phyloP scores from a whole-genome alignment of 768 basidiomycete genomes.

The Mycena pura region DNA sequence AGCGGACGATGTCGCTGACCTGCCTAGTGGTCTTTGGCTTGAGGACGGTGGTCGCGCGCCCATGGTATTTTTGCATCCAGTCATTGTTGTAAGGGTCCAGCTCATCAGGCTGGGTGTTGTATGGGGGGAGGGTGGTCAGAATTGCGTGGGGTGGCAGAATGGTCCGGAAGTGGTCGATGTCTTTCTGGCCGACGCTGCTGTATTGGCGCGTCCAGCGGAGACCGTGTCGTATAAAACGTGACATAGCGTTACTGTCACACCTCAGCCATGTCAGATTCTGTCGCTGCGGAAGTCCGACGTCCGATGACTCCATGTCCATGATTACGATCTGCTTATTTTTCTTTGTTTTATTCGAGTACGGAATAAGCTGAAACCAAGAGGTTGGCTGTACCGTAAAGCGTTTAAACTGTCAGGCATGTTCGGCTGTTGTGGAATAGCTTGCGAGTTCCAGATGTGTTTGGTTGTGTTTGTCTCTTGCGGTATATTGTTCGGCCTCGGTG shows the following conservation, averaged over 20 bases:
- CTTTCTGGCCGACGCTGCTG: slow-evolving; percentile 59
- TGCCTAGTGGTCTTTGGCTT: slow-evolving; percentile 88
- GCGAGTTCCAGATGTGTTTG: too few species aligned
- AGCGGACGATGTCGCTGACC: slow-evolving; percentile 87
- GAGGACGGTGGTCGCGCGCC: slow-evolving; percentile 83
- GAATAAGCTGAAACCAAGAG: too few species aligned
- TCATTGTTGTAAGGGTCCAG: slow-evolving; percentile 85
- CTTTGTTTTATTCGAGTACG: too few species aligned
- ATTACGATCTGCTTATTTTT: too few species aligned
- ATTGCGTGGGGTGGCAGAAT: slow-evolving; percentile 69
- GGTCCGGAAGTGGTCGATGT: slow-evolving; percentile 71
- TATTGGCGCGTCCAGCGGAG: slow-evolving; percentile 24
- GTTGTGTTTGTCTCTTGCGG: not conserved
- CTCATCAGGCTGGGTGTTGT: slow-evolving; percentile 59
- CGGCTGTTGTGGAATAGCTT: too few species aligned
- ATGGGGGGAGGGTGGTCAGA: slow-evolving; percentile 68
- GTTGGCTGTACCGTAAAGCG: too few species aligned
- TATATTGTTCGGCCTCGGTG: not conserved
- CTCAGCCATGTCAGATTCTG: not conserved
- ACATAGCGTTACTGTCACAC: not conserved
- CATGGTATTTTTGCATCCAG: slow-evolving; percentile 96
- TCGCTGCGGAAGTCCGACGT: too few species aligned
- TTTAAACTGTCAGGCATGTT: too few species aligned
- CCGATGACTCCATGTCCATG: too few species aligned
- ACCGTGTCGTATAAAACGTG: slow-evolving; percentile 1